Conservation (phyloP, 495 filamentous ascomycete genomes). For the Halenospora varia region DNA sequence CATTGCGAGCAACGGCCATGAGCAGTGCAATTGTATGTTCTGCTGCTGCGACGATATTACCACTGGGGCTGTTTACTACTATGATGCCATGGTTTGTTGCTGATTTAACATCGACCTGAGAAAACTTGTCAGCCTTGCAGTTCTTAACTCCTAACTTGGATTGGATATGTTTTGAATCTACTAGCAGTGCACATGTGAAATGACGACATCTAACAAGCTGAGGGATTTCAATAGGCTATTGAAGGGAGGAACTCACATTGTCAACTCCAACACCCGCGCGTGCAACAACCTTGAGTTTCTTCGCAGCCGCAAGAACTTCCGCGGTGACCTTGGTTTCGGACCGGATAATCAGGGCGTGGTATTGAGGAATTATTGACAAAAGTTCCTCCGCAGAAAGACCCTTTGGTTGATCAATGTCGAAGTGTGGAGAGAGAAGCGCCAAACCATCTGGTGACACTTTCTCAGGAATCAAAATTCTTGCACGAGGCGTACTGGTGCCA, state of each 20-base stretch:
- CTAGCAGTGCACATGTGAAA: too few relatives aligned
- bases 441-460: constrained; percentile 72
- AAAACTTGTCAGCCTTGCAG: too few relatives aligned
- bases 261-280: constrained; percentile 72
- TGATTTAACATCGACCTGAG: constrained; percentile 58
- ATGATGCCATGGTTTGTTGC: constrained; percentile 64
- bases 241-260: too few relatives aligned
- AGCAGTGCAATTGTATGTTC: constrained; percentile 66
- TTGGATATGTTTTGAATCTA: too few relatives aligned
- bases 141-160: too few relatives aligned
- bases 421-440: constrained; percentile 48
- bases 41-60: constrained; percentile 68
- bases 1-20: constrained; percentile 60
- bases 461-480: constrained; percentile 65
- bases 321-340: constrained; percentile 70
- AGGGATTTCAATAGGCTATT: too few relatives aligned
- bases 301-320: constrained; percentile 50
- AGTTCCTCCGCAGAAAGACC: constrained; percentile 52
- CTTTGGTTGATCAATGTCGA: constrained; percentile 57
- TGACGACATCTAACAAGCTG: too few relatives aligned
- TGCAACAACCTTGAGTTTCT: constrained; percentile 65
- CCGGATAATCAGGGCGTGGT: constrained; percentile 66
- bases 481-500: constrained; percentile 21
- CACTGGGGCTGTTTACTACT: constrained; percentile 65
- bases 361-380: constrained; percentile 52